These are phyloP conservation scores for Chloris gayana DNA, from an alignment of 176 grass and related monocot genomes.

Conservation along the genomic window DNA sequence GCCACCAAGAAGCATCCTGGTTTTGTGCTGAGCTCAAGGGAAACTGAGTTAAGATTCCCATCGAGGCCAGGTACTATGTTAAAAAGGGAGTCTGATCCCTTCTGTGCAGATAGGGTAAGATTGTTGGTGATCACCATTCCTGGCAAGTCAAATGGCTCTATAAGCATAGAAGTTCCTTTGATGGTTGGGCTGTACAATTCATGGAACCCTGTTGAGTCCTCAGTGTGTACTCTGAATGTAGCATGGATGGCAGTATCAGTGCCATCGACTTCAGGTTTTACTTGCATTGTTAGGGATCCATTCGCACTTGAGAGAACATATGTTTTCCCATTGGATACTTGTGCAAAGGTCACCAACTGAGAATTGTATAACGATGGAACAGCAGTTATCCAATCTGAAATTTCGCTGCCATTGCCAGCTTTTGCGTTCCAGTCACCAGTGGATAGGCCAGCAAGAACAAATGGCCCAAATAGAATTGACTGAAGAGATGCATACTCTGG, in stretches of 20 bases:
- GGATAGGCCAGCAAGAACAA: conserved; percentile 79
- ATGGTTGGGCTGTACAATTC: not conserved
- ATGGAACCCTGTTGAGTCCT: conserved; percentile 26
- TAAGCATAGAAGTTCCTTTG: conserved; percentile 38
- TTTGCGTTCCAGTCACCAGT: conserved; percentile 63
- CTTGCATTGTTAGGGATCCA: conserved; percentile 72
- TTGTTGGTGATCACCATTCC: conserved; percentile 72
- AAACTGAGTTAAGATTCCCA: conserved; percentile 42
- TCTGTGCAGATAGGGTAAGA: conserved; percentile 56
- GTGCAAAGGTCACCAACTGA: conserved; percentile 64
- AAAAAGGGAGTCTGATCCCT: conserved; percentile 49
- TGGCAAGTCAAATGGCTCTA: conserved; percentile 88
- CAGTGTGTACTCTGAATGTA: conserved; percentile 68
- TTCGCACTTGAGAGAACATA: conserved; percentile 71
- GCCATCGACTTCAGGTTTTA: conserved; percentile 47
- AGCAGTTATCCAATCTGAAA: conserved; percentile 70
- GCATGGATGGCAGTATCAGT: conserved; percentile 61
- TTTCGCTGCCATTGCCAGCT: conserved; percentile 34
- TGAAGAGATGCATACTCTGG: conserved; percentile 72
- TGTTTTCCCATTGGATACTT: conserved; percentile 52
- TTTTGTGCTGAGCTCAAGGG: conserved; percentile 43
- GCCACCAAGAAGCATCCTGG: conserved; percentile 56
- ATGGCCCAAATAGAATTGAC: conserved; percentile 82
- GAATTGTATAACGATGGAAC: conserved; percentile 66
- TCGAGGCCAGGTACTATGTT: conserved; percentile 64